These are phyloP conservation scores for Botrytis squamosa DNA, from an alignment of 2,329 filamentous ascomycete genomes.

Conservation along the genomic window DNA sequence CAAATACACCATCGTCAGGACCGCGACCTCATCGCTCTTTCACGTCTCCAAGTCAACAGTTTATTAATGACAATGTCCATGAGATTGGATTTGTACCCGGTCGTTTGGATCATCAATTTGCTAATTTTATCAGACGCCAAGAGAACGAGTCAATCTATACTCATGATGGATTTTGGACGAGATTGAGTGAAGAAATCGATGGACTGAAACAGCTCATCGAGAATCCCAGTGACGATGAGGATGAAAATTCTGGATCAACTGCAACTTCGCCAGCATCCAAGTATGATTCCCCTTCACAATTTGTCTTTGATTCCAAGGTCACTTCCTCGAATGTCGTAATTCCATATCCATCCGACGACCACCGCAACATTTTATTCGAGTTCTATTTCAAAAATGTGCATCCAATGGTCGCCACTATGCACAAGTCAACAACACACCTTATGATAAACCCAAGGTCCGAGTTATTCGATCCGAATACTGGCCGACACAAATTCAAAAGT, in stretches of 20 bases:
- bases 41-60: neutral
- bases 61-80: neutral
- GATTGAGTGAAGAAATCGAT: constrained; percentile 21
- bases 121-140: constrained; percentile 19
- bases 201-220: constrained; percentile 20
- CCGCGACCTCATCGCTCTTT: constrained; percentile 5
- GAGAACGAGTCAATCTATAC: constrained; percentile 17
- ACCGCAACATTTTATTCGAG: neutral
- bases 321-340: neutral
- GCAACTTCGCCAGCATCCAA: constrained; percentile 11
- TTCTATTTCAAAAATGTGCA: constrained; percentile 20
- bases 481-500: constrained; percentile 20
- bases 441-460: neutral
- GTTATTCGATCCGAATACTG: constrained; percentile 5
- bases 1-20: constrained; percentile 11
- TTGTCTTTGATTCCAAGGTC: constrained; percentile 12
- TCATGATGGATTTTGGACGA: constrained; percentile 20
- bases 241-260: constrained; percentile 6
- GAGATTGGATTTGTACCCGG: neutral
- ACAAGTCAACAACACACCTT: neutral
- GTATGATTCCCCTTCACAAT: constrained; percentile 14
- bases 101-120: constrained; percentile 17
- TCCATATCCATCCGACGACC: constrained; percentile 12
- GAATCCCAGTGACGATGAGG: constrained; percentile 18
- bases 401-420: constrained; percentile 8